Evolutionary conservation across 2,329 filamentous ascomycete genomes (phyloP).

Genomic region (Pestalotiopsis sp.): DNA sequence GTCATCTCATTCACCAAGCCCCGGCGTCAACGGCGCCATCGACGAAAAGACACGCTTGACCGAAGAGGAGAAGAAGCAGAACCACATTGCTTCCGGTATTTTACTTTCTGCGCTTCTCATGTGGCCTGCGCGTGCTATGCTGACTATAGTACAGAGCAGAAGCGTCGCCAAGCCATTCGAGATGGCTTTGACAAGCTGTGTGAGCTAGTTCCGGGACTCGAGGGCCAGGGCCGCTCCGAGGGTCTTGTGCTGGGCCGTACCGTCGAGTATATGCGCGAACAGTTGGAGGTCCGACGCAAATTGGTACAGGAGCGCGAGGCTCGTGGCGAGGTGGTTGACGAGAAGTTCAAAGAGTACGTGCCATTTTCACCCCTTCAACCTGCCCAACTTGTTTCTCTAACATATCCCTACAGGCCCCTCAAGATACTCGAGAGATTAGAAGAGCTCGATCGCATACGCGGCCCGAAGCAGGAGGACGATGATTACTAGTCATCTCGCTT

Average conservation of each 20-base stretch:
- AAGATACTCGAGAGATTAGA: constrained; percentile 30
- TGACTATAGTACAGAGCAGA: constrained; percentile 42
- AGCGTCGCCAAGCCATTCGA: constrained; percentile 74
- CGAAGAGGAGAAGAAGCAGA: constrained; percentile 58
- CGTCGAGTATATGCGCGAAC: constrained; percentile 65
- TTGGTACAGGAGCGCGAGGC: constrained; percentile 59
- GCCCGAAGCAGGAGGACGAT: neutral
- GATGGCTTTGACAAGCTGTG: constrained; percentile 83
- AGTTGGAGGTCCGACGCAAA: constrained; percentile 59
- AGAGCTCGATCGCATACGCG: constrained; percentile 24
- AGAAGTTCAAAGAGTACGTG: constrained; percentile 46
- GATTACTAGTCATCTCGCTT: neutral
- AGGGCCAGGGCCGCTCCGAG: constrained; percentile 84
- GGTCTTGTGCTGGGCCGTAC: constrained; percentile 78
- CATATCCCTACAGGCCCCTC: constrained; percentile 22
- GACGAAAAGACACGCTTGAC: constrained; percentile 54
- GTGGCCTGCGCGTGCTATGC: neutral
- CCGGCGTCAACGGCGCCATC: constrained; percentile 20
- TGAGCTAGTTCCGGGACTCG: constrained; percentile 77
- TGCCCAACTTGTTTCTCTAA: neutral
- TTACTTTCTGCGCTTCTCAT: neutral
- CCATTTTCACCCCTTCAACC: neutral
- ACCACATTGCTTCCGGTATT: constrained; percentile 56
- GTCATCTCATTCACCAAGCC: constrained; percentile 25
- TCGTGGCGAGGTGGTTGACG: constrained; percentile 55